Base-by-base conservation (phyloP, 2,329 filamentous ascomycete genomes). In the Neofusicoccum cordaticola region DNA sequence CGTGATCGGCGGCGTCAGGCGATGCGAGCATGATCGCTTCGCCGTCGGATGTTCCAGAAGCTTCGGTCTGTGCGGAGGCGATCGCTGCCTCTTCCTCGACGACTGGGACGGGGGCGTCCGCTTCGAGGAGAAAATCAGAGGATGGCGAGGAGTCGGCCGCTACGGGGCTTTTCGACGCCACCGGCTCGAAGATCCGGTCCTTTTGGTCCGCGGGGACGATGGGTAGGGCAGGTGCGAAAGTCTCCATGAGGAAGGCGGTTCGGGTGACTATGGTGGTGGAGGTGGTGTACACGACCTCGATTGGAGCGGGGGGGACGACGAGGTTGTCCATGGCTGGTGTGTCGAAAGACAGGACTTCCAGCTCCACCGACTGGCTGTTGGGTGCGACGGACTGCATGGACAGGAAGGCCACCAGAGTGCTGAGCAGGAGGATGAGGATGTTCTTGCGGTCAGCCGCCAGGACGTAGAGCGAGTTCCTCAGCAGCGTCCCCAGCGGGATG, bases 361-460 rank as follows among this genome's bases (percentile, higher is more conserved):
- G 6, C 22, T 31, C 53, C 2, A 12, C 22, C 7, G 31, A 19
- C 42, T 0, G 3, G 27, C 19, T 4, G 19, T 1, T 4, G 12
- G 27, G 31, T 19, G n/a, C n/a, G 2, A 15, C 31, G 2, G n/a
- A 1, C 44, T 11, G 19, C 31, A 31, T n/a, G 4, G 39, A 11
- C 31, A 48, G 19, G 11, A 47, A 45, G 4, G 19, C 61, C 9
- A 37, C 50, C 22, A 62, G 5, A 6, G 34, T 31, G 58, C 31
- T 48, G 9, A 63, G 34, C 37, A 56, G 7, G n/a, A 48, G 4
- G 31, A 84, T 78, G 12, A 77, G 73, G 6, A 84, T 71, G 67
- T 85, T 86, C 34, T 80, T 77, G 31, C 76, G 74, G 67, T 86
- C 84, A 57, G 78, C 77, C 2, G 79, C 75, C 39, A 84, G 70